Percentiles rank a stretch among this genome's conserved stretches.
Conservation (phyloP, 179 eudicot genomes). For the Drosera spatulata region DNA sequence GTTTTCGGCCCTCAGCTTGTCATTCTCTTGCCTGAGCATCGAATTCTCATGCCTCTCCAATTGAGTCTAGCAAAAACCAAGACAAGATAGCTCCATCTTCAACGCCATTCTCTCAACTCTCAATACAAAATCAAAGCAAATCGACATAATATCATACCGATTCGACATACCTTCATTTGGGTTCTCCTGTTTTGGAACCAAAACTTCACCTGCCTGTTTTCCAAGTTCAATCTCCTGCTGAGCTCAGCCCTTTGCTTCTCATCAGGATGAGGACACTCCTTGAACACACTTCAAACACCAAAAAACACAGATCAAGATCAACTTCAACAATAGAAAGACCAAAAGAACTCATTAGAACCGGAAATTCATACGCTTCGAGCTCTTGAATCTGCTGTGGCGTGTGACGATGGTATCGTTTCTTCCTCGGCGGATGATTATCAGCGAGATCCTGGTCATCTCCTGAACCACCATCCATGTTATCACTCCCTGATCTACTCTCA, state of each 20-base stretch:
- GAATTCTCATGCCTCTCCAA: conserved; percentile 91
- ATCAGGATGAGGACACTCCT: conserved; percentile 99
- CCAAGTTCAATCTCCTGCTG: conserved; percentile 76
- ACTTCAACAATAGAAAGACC: background rate
- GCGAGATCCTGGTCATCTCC: conserved; percentile 87
- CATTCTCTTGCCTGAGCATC: conserved; percentile 86
- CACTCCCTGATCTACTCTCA: conserved; percentile 98
- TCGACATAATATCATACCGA: background rate
- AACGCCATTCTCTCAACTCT: background rate
- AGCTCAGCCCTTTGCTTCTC: conserved; percentile 97
- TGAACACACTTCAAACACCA: conserved; percentile 51
- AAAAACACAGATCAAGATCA: background rate
- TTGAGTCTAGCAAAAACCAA: conserved; percentile 54
- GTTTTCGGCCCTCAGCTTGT: conserved; percentile 77
- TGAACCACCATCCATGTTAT: conserved; percentile 76
- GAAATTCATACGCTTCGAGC: conserved; percentile 65
- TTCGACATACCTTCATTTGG: conserved; percentile 69
- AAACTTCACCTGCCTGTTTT: conserved; percentile 89
- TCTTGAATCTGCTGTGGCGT: conserved; percentile 99
- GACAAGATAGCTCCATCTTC: background rate
- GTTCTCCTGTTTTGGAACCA: conserved; percentile 99
- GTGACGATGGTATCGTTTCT: conserved; percentile 95
- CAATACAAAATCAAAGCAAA: background rate
- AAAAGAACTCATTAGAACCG: background rate
- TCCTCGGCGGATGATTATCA: conserved; percentile 55